Evolutionary conservation across 495 filamentous ascomycete species (phyloP), one percentile per base, ranked within the genome.

Genomic region (Friedmanniomyces endolithicus): DNA sequence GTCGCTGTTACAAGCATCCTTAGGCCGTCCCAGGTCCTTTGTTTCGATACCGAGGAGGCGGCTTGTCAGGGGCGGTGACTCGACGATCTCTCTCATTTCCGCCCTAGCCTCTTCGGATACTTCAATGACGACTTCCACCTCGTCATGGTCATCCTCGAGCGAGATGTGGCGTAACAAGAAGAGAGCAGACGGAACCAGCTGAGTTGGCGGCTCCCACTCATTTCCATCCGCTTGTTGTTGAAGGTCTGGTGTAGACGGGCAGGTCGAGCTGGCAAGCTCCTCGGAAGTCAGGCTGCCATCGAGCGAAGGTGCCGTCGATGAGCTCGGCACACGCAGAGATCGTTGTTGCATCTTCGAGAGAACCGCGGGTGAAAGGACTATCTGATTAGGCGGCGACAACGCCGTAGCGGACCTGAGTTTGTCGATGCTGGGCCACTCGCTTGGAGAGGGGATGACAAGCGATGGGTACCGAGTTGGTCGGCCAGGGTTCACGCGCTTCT

Each of bases 231-330:
- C 76, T 45, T 76, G 65, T 29, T 75, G 74, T 25, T 79, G 78
- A 33, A 86, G 71, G 46, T 88, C 76, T 19, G 89, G 89, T 8
- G 89, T 96, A 6, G 82, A 78, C 6, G 90, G 86, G 20, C 84
- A 85, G 62, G 84, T 90, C 53, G 87, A 74, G 48, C 74, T 73
- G 7, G 86, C 86, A 68, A 89, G 75, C 62, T 94, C 87, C 59
- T 95, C 88, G 8, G 88, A 94, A 17, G 81, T 83, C 39, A 89
- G 65, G 69, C 87, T 94, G 9, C 88, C 89, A 74, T 94, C 87
- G 2, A 96, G 77, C 11, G 89, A 95, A 7, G 89, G 89, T 8
- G 88, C 81, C 0, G 87, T 83, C 61, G 85, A 87, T n/a, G 78
- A 73, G 17, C 79, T 80, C 11, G 88, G 87, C 14, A 88, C 75